Conservation (phyloP, 2,329 filamentous ascomycete genomes). For the Aspergillus neotritici region DNA sequence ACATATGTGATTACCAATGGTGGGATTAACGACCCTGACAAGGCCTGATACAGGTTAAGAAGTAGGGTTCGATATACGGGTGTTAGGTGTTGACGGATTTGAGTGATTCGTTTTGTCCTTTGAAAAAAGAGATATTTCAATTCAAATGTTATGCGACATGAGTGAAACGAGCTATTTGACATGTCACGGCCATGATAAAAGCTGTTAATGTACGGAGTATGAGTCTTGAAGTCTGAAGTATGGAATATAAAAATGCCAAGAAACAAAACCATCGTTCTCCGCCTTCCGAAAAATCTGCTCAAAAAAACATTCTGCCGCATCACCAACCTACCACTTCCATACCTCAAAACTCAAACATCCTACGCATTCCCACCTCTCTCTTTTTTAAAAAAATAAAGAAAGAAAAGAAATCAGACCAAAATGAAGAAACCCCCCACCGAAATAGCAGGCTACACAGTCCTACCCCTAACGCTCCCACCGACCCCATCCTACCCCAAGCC, state of each 20-base stretch:
- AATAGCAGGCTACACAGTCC: constrained; percentile 60
- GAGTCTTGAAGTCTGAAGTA: too few species aligned
- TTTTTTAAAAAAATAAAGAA: not conserved
- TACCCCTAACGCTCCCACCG: constrained; percentile 62
- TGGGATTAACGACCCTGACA: constrained; percentile 63
- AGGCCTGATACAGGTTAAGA: constrained; percentile 38
- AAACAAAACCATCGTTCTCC: constrained; percentile 6
- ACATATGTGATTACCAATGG: constrained; percentile 66
- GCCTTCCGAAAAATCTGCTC: constrained; percentile 6
- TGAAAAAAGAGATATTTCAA: not conserved
- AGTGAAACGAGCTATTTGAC: too few species aligned
- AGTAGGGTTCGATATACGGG: constrained; percentile 9
- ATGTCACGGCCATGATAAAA: too few species aligned
- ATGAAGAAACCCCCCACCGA: constrained; percentile 36
- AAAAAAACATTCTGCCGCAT: constrained; percentile 13
- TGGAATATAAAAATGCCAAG: not conserved
- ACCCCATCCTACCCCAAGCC: constrained; percentile 57
- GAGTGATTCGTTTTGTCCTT: not conserved
- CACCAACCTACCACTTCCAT: not conserved
- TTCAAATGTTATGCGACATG: too few species aligned
- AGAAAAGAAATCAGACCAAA: constrained; percentile 8
- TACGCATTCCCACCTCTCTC: not conserved
- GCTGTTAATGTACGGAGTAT: too few species aligned
- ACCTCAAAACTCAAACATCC: too few species aligned
- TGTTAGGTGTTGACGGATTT: not conserved